These are phyloP conservation scores for Solanum raphanifolium DNA, from an alignment of 257 asterid species.

Conservation along the genomic window DNA sequence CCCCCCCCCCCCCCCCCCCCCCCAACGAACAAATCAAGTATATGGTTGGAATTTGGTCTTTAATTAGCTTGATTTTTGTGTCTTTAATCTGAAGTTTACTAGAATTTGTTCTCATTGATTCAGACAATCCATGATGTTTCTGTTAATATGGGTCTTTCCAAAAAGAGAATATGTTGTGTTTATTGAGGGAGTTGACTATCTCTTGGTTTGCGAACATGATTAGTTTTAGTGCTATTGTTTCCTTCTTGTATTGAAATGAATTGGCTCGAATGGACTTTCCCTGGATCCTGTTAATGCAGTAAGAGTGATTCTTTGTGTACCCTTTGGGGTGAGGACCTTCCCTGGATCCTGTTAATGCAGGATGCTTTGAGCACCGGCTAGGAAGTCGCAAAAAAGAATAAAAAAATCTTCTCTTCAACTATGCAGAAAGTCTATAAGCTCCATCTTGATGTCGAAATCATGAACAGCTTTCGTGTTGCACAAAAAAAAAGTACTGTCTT, in stretches of 20 bases:
- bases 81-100: neutral
- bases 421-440: neutral
- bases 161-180: too few species aligned
- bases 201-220: neutral
- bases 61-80: neutral
- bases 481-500: neutral
- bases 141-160: neutral
- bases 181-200: neutral
- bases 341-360: neutral
- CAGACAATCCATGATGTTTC: neutral
- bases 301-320: neutral
- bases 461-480: neutral
- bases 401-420: neutral
- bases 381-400: neutral
- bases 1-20: too few species aligned
- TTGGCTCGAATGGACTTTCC: neutral
- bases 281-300: neutral
- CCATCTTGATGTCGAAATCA: neutral
- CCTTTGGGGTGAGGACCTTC: neutral
- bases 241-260: neutral
- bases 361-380: neutral
- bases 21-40: neutral
- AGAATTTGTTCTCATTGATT: neutral
- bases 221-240: neutral
- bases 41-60: neutral